Percentiles rank a stretch among this genome's conserved stretches.
These are phyloP conservation scores for Danielia oregonensis DNA, from an alignment of 805 yeast species.

Conservation along the genomic window DNA sequence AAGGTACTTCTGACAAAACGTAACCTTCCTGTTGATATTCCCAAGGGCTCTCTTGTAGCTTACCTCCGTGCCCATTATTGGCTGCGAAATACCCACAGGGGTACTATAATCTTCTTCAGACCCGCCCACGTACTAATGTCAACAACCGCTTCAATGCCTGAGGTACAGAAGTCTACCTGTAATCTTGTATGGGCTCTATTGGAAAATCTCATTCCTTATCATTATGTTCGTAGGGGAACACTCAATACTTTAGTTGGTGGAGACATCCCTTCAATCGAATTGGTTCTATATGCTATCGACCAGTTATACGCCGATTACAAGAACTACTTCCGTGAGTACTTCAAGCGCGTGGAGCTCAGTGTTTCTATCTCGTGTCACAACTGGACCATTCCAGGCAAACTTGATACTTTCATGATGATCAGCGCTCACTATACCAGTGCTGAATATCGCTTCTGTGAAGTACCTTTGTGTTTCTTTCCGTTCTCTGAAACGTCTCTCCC, in stretches of 20 bases:
- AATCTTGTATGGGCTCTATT: constrained; percentile 1
- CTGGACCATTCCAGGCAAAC: constrained; percentile 13
- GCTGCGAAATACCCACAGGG: too few relatives aligned
- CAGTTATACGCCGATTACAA: constrained; percentile 19
- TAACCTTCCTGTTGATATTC: too few relatives aligned
- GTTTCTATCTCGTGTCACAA: constrained; percentile 20
- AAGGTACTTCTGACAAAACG: too few relatives aligned
- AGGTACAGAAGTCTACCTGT: too few relatives aligned
- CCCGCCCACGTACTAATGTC: too few relatives aligned
- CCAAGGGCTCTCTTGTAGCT: too few relatives aligned
- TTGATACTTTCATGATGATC: constrained; percentile 15
- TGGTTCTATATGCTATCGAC: constrained; percentile 8
- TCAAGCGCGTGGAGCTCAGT: constrained; percentile 7
- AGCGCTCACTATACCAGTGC: constrained; percentile 18
- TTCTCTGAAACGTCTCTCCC: constrained; percentile 9
- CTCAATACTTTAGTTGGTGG: too few relatives aligned
- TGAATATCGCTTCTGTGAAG: constrained; percentile 14
- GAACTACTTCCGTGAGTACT: constrained; percentile 16
- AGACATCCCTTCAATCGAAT: neutral
- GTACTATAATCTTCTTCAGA: too few relatives aligned
- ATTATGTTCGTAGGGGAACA: neutral
- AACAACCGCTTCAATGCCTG: too few relatives aligned
- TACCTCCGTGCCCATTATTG: too few relatives aligned
- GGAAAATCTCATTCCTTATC: neutral
- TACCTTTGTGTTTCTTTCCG: constrained; percentile 20